These are phyloP conservation scores for Paxillus ammoniavirescens DNA, from an alignment of 768 basidiomycete species.

Conservation along the genomic window DNA sequence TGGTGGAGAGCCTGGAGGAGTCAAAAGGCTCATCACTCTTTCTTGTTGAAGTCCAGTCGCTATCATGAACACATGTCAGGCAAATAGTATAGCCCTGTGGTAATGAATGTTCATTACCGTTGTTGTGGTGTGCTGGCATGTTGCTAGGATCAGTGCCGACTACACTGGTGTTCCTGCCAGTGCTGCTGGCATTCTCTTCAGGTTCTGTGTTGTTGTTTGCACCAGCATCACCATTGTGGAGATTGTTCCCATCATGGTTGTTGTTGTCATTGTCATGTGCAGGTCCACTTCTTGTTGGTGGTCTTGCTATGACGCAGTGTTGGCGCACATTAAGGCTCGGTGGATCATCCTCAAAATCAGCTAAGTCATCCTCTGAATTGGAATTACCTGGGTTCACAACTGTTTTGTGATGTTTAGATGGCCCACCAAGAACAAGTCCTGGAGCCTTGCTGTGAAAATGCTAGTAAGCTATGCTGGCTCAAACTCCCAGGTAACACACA, in stretches of 20 bases:
- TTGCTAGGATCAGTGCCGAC: neutral
- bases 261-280: neutral
- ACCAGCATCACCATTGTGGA: neutral
- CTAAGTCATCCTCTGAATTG: neutral
- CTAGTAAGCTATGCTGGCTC: too few relatives aligned
- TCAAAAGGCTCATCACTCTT: neutral
- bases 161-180: too few relatives aligned
- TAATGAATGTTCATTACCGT: too few relatives aligned
- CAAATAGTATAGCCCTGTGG: too few relatives aligned
- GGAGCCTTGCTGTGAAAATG: neutral
- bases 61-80: too few relatives aligned
- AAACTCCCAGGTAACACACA: neutral
- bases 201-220: neutral
- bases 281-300: neutral
- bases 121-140: too few relatives aligned
- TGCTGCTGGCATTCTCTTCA: neutral
- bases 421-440: neutral
- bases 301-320: neutral
- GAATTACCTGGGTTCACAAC: neutral
- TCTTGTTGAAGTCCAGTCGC: too few relatives aligned
- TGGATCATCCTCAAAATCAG: neutral
- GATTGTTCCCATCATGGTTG: neutral
- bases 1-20: neutral
- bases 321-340: neutral
- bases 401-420: neutral